These are phyloP conservation scores for Tothia fuscella DNA, from an alignment of 2,329 filamentous ascomycete species.

Conservation along the genomic window DNA sequence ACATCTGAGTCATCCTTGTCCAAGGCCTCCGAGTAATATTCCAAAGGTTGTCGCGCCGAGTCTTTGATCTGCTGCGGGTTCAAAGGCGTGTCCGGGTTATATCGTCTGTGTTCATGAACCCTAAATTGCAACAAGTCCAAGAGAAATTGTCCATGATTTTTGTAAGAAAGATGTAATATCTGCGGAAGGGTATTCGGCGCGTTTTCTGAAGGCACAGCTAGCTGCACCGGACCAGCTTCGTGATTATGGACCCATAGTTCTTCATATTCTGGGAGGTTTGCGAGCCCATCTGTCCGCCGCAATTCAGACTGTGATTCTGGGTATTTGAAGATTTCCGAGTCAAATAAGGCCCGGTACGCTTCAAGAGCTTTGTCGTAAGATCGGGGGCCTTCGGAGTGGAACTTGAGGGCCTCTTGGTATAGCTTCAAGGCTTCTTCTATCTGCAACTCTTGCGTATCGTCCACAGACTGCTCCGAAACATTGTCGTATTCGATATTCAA, in stretches of 20 bases:
- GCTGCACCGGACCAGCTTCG: conserved; percentile 31
- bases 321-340: conserved; percentile 88
- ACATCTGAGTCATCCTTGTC: conserved; percentile 54
- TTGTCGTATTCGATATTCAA: conserved; percentile 94
- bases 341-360: conserved; percentile 75
- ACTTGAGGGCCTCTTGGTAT: conserved; percentile 81
- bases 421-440: conserved; percentile 94
- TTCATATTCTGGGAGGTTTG: conserved; percentile 35
- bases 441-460: conserved; percentile 91
- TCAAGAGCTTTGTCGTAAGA: conserved; percentile 64
- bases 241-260: conserved; percentile 16
- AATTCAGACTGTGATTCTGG: conserved; percentile 80
- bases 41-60: conserved; percentile 32
- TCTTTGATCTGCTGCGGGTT: conserved; percentile 18
- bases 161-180: conserved; percentile 85
- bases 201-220: conserved; percentile 54
- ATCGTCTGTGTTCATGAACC: conserved; percentile 23
- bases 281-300: conserved; percentile 50
- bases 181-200: conserved; percentile 74
- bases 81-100: conserved; percentile 17
- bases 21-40: conserved; percentile 48
- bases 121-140: conserved; percentile 59
- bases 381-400: conserved; percentile 73
- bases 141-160: conserved; percentile 86
- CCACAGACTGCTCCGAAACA: conserved; percentile 78